A percentile compares a stretch with the other conserved stretches of the same genome.
Conservation (phyloP, 805 yeast species). For the Saccharomycopsis malanga region DNA sequence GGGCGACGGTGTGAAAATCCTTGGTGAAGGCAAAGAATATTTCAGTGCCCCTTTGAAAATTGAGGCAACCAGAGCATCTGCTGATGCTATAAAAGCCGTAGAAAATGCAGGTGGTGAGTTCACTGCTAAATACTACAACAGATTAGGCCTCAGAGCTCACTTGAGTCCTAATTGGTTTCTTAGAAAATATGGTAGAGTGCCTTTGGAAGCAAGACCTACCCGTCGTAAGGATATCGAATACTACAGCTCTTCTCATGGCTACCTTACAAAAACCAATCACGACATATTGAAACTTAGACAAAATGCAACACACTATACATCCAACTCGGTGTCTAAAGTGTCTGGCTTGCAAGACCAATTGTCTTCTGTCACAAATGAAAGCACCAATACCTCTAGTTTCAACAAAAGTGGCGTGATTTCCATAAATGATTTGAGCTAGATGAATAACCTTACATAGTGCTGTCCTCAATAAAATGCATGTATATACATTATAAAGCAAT, state of each 20-base stretch:
- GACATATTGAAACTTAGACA: conserved; percentile 12
- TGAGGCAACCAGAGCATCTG: conserved; percentile 78
- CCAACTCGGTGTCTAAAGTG: conserved; percentile 5
- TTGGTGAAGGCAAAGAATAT: conserved; percentile 55
- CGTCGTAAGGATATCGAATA: conserved; percentile 71
- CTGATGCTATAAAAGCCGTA: conserved; percentile 63
- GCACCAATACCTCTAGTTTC: background rate
- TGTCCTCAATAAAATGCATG: background rate
- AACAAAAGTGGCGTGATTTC: conserved; percentile 13
- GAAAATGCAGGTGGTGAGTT: conserved; percentile 69
- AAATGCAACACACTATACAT: background rate
- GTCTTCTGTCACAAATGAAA: background rate
- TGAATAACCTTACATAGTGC: background rate
- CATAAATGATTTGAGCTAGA: conserved; percentile 11
- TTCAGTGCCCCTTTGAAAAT: conserved; percentile 56
- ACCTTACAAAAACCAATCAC: conserved; percentile 39
- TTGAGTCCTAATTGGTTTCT: conserved; percentile 66
- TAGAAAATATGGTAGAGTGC: conserved; percentile 67
- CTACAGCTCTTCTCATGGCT: conserved; percentile 74
- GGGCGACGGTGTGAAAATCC: conserved; percentile 73
- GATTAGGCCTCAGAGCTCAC: conserved; percentile 66
- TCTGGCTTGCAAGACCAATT: conserved; percentile 17
- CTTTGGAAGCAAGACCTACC: conserved; percentile 80
- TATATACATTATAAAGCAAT: too few species aligned
- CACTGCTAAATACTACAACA: conserved; percentile 63